phyloP scores from a whole-genome alignment of 2,329 filamentous ascomycete species.

The Juglanconis sp. region DNA sequence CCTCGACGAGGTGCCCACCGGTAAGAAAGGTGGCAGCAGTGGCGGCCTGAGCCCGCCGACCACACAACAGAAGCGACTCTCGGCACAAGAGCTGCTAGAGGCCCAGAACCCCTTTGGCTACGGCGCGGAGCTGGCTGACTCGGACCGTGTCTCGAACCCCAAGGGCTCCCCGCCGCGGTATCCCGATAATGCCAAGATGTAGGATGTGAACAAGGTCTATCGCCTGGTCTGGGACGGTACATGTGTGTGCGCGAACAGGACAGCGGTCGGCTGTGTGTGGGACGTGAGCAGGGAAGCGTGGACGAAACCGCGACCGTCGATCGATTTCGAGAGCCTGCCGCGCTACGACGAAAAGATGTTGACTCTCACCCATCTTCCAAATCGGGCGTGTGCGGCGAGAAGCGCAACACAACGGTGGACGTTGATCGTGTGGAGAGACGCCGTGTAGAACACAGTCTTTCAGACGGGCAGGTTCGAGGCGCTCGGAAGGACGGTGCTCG shows the following conservation, averaged over 20 bases:
- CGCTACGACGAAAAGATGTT: not conserved
- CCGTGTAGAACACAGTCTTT: not conserved
- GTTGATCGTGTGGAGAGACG: not conserved
- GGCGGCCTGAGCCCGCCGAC: not conserved
- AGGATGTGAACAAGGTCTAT: not conserved
- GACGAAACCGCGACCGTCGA: not conserved
- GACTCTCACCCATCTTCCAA: not conserved
- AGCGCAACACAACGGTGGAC: too few species aligned
- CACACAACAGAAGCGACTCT: slow-evolving; percentile 7
- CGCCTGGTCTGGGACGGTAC: not conserved
- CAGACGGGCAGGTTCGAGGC: not conserved
- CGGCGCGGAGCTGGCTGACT: slow-evolving; percentile 10
- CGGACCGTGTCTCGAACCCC: not conserved
- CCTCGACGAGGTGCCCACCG: slow-evolving; percentile 32
- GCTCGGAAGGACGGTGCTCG: not conserved
- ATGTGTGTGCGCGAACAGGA: not conserved
- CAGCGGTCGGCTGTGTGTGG: not conserved
- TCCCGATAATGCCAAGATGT: slow-evolving; percentile 15
- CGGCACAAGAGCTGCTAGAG: slow-evolving; percentile 14
- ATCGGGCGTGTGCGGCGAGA: not conserved
- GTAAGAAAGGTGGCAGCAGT: slow-evolving; percentile 2
- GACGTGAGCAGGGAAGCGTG: not conserved
- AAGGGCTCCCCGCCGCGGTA: slow-evolving; percentile 12
- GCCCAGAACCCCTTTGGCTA: slow-evolving; percentile 14
- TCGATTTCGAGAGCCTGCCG: not conserved